Evolutionary conservation across 1,139 yeast species (phyloP).

Genomic region (Blastobotrys elegans): DNA sequence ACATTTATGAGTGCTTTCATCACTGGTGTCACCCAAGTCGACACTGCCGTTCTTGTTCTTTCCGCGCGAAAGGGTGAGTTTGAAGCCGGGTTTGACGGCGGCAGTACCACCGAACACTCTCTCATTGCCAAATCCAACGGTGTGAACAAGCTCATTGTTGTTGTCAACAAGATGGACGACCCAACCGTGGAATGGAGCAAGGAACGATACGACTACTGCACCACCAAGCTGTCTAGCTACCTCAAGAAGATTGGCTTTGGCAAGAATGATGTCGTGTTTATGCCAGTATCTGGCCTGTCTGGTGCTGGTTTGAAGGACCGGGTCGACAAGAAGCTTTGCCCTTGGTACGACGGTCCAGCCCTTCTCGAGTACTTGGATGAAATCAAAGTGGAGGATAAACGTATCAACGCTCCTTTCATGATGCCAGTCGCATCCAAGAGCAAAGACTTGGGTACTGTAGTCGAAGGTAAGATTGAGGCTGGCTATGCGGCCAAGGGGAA

Average conservation of each 20-base stretch:
- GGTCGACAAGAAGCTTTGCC: constrained; percentile 62
- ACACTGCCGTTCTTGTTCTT: constrained; percentile 92
- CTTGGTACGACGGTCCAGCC: constrained; percentile 95
- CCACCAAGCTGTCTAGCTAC: constrained; percentile 67
- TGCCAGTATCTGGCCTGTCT: constrained; percentile 98
- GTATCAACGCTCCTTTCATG: constrained; percentile 93
- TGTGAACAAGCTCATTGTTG: constrained; percentile 87
- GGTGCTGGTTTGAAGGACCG: constrained; percentile 95
- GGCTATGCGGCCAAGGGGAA: constrained; percentile 85
- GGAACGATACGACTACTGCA: constrained; percentile 95
- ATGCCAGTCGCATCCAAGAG: constrained; percentile 90
- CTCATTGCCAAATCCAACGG: constrained; percentile 97
- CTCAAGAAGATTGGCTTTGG: constrained; percentile 87
- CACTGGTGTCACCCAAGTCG: constrained; percentile 99
- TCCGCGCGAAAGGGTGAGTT: constrained; percentile 99
- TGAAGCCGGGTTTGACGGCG: constrained; percentile 99
- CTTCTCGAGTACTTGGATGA: constrained; percentile 82
- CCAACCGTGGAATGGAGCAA: constrained; percentile 94
- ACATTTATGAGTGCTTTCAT: constrained; percentile 98
- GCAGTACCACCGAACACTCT: constrained; percentile 99
- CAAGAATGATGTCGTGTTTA: constrained; percentile 77
- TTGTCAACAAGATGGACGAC: constrained; percentile 98
- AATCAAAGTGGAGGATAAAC: constrained; percentile 79
- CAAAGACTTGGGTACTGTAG: constrained; percentile 94
- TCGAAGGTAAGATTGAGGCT: constrained; percentile 96